Conservation (phyloP, 2,329 filamentous ascomycete species). For the Venturia pyrina region DNA sequence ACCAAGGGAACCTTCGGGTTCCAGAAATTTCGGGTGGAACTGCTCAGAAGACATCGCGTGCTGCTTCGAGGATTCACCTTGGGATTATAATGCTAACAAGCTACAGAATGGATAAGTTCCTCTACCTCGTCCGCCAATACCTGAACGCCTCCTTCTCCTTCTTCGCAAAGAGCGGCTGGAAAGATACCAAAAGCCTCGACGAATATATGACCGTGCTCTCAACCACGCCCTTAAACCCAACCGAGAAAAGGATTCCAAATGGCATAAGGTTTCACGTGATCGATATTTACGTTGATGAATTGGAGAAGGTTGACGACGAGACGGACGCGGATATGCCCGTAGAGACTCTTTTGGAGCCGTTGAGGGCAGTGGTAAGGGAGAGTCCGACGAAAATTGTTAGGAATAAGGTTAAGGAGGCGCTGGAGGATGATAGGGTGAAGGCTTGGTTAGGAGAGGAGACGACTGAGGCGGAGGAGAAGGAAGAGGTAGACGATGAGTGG, state of each 20-base stretch:
- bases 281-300: slow-evolving; percentile 87
- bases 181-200: slow-evolving; percentile 26
- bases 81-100: background rate
- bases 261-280: slow-evolving; percentile 78
- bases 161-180: slow-evolving; percentile 33
- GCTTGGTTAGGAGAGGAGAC: slow-evolving; percentile 41
- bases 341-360: slow-evolving; percentile 42
- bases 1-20: no score
- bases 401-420: slow-evolving; percentile 55
- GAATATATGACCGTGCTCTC: slow-evolving; percentile 39
- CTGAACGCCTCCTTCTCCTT: slow-evolving; percentile 58
- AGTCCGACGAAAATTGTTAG: slow-evolving; percentile 64
- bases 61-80: slow-evolving; percentile 46
- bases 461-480: slow-evolving; percentile 24
- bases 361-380: slow-evolving; percentile 45
- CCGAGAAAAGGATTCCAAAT: slow-evolving; percentile 57
- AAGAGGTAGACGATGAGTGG: slow-evolving; percentile 35
- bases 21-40: no score
- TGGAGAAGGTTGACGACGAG: slow-evolving; percentile 56
- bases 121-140: slow-evolving; percentile 72
- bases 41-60: no score
- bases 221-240: slow-evolving; percentile 35
- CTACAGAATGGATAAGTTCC: slow-evolving; percentile 78
- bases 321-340: slow-evolving; percentile 29
- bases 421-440: slow-evolving; percentile 64